Evolutionary conservation across 139 green algal species (phyloP).

Genomic region (Penium margaritaceum): DNA sequence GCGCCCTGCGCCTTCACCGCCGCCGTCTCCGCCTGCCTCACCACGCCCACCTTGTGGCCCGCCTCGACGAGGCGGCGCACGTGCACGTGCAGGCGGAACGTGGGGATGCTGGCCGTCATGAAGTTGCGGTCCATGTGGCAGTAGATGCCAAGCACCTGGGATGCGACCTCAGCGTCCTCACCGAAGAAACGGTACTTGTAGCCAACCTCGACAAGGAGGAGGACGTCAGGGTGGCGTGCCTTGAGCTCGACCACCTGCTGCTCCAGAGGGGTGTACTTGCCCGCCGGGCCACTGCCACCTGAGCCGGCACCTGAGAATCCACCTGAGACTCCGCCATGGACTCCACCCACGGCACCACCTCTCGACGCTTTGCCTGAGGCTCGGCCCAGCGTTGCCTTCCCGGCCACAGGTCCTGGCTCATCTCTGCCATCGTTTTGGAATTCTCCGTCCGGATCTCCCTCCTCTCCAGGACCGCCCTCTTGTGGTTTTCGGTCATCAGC

Average conservation of each 20-base stretch:
- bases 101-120: constrained; percentile 69
- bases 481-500: no score
- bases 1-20: constrained; percentile 69
- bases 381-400: no score
- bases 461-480: no score
- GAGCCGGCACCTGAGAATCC: no score
- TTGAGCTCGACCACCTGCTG: constrained; percentile 60
- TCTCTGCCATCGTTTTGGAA: no score
- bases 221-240: constrained; percentile 54
- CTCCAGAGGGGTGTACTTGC: constrained; percentile 44
- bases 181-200: constrained; percentile 75
- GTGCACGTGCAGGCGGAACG: constrained; percentile 72
- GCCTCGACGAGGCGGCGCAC: constrained; percentile 70
- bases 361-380: no score
- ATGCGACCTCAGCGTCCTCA: constrained; percentile 68
- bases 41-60: constrained; percentile 67
- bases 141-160: constrained; percentile 55
- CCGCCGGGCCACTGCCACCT: no score
- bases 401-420: no score
- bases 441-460: no score
- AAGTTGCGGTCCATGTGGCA: constrained; percentile 69
- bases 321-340: no score
- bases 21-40: constrained; percentile 55
- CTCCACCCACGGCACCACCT: no score
- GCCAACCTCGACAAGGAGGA: constrained; percentile 74